These are phyloP conservation scores for Schizochytrium sp. DNA, from an alignment of 108 stramenopile species.

Conservation along the genomic window DNA sequence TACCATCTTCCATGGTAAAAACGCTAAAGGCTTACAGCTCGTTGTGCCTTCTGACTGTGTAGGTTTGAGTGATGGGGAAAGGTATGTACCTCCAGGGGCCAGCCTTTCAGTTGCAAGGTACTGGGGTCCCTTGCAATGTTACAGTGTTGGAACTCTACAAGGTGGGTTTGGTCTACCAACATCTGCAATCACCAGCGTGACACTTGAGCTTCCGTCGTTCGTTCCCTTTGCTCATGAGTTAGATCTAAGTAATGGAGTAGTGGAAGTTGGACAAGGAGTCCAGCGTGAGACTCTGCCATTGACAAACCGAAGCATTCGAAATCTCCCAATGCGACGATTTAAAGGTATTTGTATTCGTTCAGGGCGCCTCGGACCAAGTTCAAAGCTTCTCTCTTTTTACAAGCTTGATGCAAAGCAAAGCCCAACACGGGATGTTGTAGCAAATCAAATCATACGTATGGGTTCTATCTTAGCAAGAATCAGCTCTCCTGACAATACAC, in stretches of 20 bases:
- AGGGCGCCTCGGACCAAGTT: background rate
- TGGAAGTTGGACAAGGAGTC: background rate
- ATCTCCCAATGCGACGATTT: background rate
- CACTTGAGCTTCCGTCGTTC: conserved; percentile 11
- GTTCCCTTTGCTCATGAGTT: conserved; percentile 39
- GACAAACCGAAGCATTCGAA: background rate
- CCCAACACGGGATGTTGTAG: background rate
- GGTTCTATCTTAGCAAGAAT: background rate
- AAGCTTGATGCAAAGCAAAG: background rate
- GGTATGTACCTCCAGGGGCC: conserved; percentile 33
- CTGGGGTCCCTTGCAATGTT: conserved; percentile 32
- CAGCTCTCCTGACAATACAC: background rate
- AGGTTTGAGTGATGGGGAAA: conserved; percentile 34
- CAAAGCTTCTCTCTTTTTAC: background rate
- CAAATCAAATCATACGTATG: conserved; percentile 1
- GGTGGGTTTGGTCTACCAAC: background rate
- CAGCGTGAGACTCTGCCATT: background rate
- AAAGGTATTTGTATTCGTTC: conserved; percentile 21
- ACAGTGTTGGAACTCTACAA: conserved; percentile 16
- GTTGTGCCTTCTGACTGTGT: background rate
- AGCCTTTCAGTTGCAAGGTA: background rate
- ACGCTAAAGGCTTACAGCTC: background rate
- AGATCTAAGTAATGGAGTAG: background rate
- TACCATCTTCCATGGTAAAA: no score
- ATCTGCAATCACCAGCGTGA: background rate